Conservation (phyloP, 495 filamentous ascomycete genomes). For the Penicillium daleae region DNA sequence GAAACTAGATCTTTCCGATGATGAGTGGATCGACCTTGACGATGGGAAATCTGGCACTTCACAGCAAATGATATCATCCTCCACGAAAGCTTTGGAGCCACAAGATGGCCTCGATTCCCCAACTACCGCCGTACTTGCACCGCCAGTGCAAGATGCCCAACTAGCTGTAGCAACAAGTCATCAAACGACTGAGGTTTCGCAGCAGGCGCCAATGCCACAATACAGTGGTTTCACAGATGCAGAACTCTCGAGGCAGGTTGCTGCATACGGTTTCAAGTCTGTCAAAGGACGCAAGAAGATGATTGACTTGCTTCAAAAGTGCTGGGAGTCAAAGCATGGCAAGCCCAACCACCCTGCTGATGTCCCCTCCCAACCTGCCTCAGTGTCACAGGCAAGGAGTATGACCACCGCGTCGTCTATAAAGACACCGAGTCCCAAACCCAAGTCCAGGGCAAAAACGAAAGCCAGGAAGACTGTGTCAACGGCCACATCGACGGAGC, state of each 20-base stretch:
- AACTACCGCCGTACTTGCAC: neutral
- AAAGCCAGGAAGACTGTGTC: conserved; percentile 11
- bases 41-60: conserved; percentile 29
- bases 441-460: conserved; percentile 7
- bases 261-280: conserved; percentile 74
- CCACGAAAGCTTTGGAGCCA: neutral
- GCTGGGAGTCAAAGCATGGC: conserved; percentile 63
- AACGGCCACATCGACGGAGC: conserved; percentile 3
- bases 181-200: conserved; percentile 3
- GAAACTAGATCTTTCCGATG: conserved; percentile 6
- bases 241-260: conserved; percentile 64
- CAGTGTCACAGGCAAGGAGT: neutral
- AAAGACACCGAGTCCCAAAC: neutral
- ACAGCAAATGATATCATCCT: conserved; percentile 1
- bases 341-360: neutral
- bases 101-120: neutral
- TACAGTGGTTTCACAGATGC: conserved; percentile 66
- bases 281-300: conserved; percentile 70
- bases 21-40: conserved; percentile 42
- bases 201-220: conserved; percentile 54
- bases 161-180: neutral
- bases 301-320: conserved; percentile 72
- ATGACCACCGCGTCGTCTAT: neutral
- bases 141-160: neutral
- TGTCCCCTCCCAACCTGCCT: neutral